Percentiles rank a stretch among this genome's conserved stretches.
Evolutionary conservation across 345 rosid species (phyloP).

Genomic region (Gossypium turneri): DNA sequence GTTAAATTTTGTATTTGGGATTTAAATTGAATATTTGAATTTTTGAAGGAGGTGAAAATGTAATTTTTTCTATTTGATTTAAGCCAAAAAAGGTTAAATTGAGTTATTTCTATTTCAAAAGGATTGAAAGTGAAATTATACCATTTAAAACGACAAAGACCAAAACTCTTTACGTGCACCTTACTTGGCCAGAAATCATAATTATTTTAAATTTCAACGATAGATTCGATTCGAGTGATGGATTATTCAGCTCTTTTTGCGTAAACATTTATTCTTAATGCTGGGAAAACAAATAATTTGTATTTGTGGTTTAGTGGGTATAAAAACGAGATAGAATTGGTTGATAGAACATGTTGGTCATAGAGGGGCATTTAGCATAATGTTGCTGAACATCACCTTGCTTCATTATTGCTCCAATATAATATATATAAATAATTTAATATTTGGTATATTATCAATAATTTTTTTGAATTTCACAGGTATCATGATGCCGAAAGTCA

Average conservation of each 20-base stretch:
- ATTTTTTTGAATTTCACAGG: not conserved
- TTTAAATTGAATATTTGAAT: too few relatives aligned
- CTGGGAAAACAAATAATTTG: not conserved
- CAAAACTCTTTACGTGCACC: too few relatives aligned
- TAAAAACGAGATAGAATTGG: not conserved
- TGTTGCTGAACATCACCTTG: not conserved
- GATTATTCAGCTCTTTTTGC: not conserved
- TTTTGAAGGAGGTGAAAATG: too few relatives aligned
- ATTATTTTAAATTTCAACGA: not conserved
- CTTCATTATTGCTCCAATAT: not conserved
- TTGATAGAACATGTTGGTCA: conserved; percentile 4
- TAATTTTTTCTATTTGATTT: too few relatives aligned
- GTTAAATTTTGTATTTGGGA: too few relatives aligned
- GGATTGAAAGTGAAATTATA: too few relatives aligned
- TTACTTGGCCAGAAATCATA: too few relatives aligned
- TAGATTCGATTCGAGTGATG: not conserved
- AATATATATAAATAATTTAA: not conserved
- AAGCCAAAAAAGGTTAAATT: too few relatives aligned
- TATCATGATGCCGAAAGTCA: not conserved
- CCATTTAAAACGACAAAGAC: too few relatives aligned
- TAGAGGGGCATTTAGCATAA: not conserved
- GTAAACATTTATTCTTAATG: not conserved
- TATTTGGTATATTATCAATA: not conserved
- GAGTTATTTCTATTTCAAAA: too few relatives aligned
- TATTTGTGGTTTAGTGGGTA: conserved; percentile 1